phyloP scores from a whole-genome alignment of 805 yeast genomes.

The Ascoidea asiatica region DNA sequence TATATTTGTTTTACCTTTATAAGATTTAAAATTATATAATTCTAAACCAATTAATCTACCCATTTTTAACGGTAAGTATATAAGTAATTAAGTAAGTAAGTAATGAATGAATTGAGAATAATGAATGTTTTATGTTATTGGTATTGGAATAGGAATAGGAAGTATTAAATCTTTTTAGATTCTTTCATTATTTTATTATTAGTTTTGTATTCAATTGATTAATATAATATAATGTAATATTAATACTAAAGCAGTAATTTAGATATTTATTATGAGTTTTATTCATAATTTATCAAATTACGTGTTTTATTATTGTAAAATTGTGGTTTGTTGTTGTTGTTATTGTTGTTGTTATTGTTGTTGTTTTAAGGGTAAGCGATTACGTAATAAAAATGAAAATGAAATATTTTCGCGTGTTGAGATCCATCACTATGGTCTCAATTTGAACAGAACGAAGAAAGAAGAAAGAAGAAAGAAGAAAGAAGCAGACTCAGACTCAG shows the following conservation, averaged over 20 bases:
- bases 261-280: too few relatives aligned
- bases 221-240: too few relatives aligned
- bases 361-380: not conserved
- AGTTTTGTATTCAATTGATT: not conserved
- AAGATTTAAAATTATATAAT: constrained; percentile 81
- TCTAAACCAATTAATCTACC: constrained; percentile 74
- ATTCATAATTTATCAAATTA: not conserved
- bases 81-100: too few relatives aligned
- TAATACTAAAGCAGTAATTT: too few relatives aligned
- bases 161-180: not conserved
- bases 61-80: too few relatives aligned
- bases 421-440: not conserved
- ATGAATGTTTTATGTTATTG: not conserved
- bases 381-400: not conserved
- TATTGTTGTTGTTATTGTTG: not conserved
- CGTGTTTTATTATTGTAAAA: not conserved
- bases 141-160: not conserved
- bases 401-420: not conserved
- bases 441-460: not conserved
- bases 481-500: not conserved
- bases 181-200: too few relatives aligned
- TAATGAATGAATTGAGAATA: too few relatives aligned
- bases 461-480: not conserved
- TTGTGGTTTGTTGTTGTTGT: not conserved
- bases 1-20: constrained; percentile 58